Conservation (phyloP, 1,139 yeast genomes). For the Saccharomyces hybrid region DNA sequence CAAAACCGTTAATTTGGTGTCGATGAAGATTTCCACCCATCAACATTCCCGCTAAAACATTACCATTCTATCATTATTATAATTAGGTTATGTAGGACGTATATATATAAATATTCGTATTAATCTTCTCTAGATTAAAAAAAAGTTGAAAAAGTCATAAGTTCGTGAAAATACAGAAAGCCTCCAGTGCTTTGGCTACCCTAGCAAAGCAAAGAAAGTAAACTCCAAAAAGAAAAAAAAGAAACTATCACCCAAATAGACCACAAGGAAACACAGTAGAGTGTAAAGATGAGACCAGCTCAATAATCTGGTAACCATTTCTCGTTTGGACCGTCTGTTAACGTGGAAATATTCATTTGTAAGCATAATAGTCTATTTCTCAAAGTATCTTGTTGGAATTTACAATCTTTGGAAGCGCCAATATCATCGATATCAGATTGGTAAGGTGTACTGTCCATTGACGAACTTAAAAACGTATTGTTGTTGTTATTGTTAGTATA, state of each 20-base stretch:
- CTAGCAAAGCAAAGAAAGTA: background rate
- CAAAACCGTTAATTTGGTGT: background rate
- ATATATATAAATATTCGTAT: background rate
- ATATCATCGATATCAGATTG: slow-evolving; percentile 1
- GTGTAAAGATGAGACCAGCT: background rate
- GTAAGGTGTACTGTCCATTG: slow-evolving; percentile 2
- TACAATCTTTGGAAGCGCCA: background rate
- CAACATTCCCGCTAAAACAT: background rate
- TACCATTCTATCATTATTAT: background rate
- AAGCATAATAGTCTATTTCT: background rate
- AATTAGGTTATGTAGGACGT: background rate
- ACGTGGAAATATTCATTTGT: background rate
- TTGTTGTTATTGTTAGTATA: background rate
- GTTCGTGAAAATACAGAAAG: background rate
- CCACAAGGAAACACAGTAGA: background rate
- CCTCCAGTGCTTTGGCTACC: background rate
- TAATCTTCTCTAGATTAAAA: background rate
- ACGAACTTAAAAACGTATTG: background rate
- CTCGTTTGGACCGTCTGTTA: background rate
- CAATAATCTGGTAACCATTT: background rate
- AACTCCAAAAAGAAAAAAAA: background rate
- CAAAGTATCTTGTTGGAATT: background rate
- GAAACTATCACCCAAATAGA: background rate
- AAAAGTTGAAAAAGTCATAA: background rate
- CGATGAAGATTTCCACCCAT: background rate